These are phyloP conservation scores for Geranium rotundifolium DNA, from an alignment of 345 rosid genomes.

Conservation along the genomic window DNA sequence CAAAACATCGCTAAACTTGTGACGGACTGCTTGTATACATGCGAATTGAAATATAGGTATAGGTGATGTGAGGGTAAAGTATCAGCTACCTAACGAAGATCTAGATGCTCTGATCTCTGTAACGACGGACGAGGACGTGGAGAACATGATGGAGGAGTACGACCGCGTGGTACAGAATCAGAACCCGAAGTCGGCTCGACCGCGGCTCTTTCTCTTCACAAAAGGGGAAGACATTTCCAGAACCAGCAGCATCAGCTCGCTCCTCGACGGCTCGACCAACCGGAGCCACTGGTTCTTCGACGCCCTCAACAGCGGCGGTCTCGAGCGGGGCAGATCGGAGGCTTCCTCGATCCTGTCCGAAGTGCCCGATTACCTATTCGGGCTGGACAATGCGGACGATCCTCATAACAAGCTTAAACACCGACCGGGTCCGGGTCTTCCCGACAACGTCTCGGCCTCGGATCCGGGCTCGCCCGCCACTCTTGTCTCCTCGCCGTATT, in stretches of 20 bases:
- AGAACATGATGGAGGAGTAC: constrained; percentile 97
- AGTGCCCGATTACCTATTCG: constrained; percentile 83
- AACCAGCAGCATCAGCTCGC: constrained; percentile 69
- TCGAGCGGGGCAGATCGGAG: constrained; percentile 74
- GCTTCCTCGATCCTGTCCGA: constrained; percentile 81
- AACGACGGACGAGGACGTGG: constrained; percentile 85
- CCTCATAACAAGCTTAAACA: constrained; percentile 28
- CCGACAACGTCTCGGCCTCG: constrained; percentile 49
- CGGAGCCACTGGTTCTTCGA: constrained; percentile 91
- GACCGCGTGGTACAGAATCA: constrained; percentile 65
- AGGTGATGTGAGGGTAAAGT: constrained; percentile 57
- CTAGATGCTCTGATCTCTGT: constrained; percentile 94
- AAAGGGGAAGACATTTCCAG: constrained; percentile 44
- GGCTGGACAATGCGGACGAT: constrained; percentile 70
- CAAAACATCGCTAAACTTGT: no score
- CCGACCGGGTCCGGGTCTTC: constrained; percentile 18
- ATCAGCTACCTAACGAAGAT: constrained; percentile 93
- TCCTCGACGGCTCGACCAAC: constrained; percentile 69
- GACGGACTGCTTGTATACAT: not conserved
- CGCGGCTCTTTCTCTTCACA: constrained; percentile 66
- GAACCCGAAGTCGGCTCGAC: constrained; percentile 66
- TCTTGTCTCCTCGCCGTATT: constrained; percentile 53
- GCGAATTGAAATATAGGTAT: constrained; percentile 30
- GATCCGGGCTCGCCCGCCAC: constrained; percentile 91
- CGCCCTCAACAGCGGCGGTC: constrained; percentile 56